Evolutionary conservation across 148 eudicot species (phyloP).

Genomic region (Selenicereus undatus): DNA sequence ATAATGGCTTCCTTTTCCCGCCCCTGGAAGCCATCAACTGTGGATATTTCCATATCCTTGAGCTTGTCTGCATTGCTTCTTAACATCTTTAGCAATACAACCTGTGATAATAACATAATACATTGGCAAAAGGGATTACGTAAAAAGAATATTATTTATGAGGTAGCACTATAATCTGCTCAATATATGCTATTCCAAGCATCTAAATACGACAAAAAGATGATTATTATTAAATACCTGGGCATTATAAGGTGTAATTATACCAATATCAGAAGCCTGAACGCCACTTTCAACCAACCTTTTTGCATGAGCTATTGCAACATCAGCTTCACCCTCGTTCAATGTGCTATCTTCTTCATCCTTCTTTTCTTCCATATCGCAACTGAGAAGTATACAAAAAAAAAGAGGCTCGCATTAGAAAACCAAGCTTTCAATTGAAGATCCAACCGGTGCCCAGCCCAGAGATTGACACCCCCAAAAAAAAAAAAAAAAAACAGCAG

Average conservation of each 20-base stretch:
- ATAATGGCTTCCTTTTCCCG: slow-evolving; percentile 96
- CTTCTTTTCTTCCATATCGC: slow-evolving; percentile 99
- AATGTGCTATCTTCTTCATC: slow-evolving; percentile 98
- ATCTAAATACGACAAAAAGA: neutral
- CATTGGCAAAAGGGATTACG: neutral
- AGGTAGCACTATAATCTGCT: neutral
- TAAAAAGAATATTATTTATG: neutral
- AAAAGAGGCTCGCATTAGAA: neutral
- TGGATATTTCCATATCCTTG: slow-evolving; percentile 84
- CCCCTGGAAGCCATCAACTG: slow-evolving; percentile 99
- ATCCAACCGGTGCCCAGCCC: neutral
- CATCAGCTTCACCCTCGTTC: slow-evolving; percentile 96
- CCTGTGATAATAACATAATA: slow-evolving; percentile 39
- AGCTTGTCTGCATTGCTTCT: slow-evolving; percentile 66
- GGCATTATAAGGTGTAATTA: slow-evolving; percentile 90
- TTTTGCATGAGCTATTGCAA: slow-evolving; percentile 86
- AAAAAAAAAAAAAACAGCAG: neutral
- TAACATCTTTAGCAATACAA: slow-evolving; percentile 70
- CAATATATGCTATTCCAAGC: neutral
- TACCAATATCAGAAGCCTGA: slow-evolving; percentile 81
- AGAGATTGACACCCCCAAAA: neutral
- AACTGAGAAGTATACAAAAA: slow-evolving; percentile 36
- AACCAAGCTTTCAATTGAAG: neutral
- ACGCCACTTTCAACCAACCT: slow-evolving; percentile 87
- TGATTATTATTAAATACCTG: slow-evolving; percentile 43